Evolutionary conservation across 768 basidiomycete species (phyloP), one percentile per base, ranked within the genome.

Genomic region (Strobilomyces echinocephalus): DNA sequence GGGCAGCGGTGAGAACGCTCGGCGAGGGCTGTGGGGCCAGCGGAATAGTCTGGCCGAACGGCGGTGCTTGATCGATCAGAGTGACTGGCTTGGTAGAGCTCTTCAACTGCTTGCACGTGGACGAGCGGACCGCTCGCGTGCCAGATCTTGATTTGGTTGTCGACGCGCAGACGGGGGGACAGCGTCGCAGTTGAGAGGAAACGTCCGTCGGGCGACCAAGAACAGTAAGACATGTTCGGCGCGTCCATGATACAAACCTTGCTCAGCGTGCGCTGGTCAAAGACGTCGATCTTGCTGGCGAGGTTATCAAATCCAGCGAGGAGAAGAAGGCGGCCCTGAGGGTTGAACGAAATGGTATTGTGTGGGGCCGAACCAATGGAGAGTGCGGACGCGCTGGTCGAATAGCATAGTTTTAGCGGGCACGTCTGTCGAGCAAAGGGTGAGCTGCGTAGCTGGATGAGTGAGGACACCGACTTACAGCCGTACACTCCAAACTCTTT

Each of bases 401-500:
- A 97, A 97, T 11, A 97, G 70, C 78, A 88, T 85, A 0, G 86
- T 83, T 69, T 95, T 94, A 5, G 97, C 91, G 5, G 95, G 97
- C 92, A 97, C 97, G 66, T 82, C 94, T 95, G 58, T 12, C n/a
- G 40, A 46, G 40, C 43, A 54, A 16, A 9, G 8, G 8, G 39
- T 58, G 31, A 55, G 24, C 20, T 10, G 34, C 46, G 34, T 16
- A 45, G 1, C 11, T 35, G n/a, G 14, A 47, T 11, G 5, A 34
- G 4, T 1, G 16, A 20, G 4, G 39, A 50, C 26, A 21, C 39
- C 48, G 24, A 80, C 93, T 69, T 61, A 95, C 94, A 99, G 63
- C 97, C 95, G 66, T 97, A 98, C 26, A 93, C 94, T 44, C 85
- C 86, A 66, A 99, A 99, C 71, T 99, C 97, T 71, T 95, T 92